phyloP scores from a whole-genome alignment of 176 grass and related monocot genomes.

The Lolium rigidum region DNA sequence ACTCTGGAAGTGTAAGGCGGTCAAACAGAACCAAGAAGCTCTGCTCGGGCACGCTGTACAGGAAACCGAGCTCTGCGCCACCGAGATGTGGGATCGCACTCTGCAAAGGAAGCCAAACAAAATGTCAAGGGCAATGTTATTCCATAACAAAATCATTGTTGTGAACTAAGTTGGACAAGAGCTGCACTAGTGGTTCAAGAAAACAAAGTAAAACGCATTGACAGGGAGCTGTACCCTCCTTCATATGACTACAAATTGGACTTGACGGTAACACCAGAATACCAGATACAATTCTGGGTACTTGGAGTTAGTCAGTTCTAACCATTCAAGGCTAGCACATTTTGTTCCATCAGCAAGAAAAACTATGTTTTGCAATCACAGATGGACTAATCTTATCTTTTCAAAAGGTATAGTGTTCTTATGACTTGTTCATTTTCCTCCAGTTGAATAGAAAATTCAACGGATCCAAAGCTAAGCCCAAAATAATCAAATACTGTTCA shows the following conservation, averaged over 20 bases:
- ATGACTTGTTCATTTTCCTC: background rate
- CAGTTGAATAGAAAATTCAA: background rate
- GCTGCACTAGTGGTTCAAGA: background rate
- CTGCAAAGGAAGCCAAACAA: constrained; percentile 36
- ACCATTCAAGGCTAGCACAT: background rate
- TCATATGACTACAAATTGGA: too few relatives aligned
- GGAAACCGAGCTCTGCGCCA: constrained; percentile 84
- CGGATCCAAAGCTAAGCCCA: background rate
- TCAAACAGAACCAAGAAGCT: constrained; percentile 95
- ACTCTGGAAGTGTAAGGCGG: constrained; percentile 80
- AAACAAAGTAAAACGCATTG: background rate
- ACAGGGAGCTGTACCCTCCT: too few relatives aligned
- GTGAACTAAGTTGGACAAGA: background rate
- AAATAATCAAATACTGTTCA: background rate
- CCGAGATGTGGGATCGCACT: constrained; percentile 67
- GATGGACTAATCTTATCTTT: background rate
- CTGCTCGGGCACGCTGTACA: constrained; percentile 84
- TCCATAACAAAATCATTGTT: constrained; percentile 5
- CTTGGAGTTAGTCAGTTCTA: background rate
- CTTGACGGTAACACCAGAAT: background rate
- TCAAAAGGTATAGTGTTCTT: background rate
- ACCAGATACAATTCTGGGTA: background rate
- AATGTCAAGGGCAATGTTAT: constrained; percentile 4
- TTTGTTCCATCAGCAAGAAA: constrained; percentile 19
- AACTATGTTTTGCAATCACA: background rate